These are phyloP conservation scores for Dianthus caryophyllus DNA, from an alignment of 148 eudicot genomes.

Conservation along the genomic window DNA sequence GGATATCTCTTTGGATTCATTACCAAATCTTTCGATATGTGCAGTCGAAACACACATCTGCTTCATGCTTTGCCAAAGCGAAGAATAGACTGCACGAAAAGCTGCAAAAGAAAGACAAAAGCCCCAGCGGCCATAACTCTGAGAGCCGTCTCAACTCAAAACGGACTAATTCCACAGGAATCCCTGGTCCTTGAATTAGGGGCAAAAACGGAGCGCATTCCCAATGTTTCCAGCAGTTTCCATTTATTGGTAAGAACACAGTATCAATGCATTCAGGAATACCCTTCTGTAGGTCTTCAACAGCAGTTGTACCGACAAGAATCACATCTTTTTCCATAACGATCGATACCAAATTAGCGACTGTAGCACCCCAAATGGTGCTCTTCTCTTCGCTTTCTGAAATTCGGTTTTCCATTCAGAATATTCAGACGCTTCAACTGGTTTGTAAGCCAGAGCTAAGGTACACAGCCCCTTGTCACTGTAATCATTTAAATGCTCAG, in stretches of 20 bases:
- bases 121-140: neutral
- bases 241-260: slow-evolving; percentile 99
- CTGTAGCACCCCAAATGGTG: slow-evolving; percentile 67
- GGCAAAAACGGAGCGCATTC: slow-evolving; percentile 35
- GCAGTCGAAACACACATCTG: slow-evolving; percentile 65
- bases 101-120: slow-evolving; percentile 37
- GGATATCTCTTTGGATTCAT: slow-evolving; percentile 67
- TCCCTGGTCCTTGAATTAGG: too few relatives aligned
- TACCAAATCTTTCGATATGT: slow-evolving; percentile 31
- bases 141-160: neutral
- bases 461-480: slow-evolving; percentile 92
- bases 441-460: slow-evolving; percentile 76
- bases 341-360: slow-evolving; percentile 55
- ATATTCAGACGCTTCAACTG: slow-evolving; percentile 69
- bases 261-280: slow-evolving; percentile 96
- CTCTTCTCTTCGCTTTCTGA: slow-evolving; percentile 63
- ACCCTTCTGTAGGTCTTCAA: slow-evolving; percentile 91
- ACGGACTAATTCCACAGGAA: neutral
- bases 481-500: slow-evolving; percentile 77
- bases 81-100: slow-evolving; percentile 87
- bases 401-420: slow-evolving; percentile 77
- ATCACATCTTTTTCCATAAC: slow-evolving; percentile 83
- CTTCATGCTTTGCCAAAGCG: slow-evolving; percentile 95
- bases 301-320: slow-evolving; percentile 95
- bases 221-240: slow-evolving; percentile 99